Percentiles rank a stretch among this genome's conserved stretches.
Conservation (phyloP, 805 yeast genomes). For the Ogataea nitratoaversa region DNA sequence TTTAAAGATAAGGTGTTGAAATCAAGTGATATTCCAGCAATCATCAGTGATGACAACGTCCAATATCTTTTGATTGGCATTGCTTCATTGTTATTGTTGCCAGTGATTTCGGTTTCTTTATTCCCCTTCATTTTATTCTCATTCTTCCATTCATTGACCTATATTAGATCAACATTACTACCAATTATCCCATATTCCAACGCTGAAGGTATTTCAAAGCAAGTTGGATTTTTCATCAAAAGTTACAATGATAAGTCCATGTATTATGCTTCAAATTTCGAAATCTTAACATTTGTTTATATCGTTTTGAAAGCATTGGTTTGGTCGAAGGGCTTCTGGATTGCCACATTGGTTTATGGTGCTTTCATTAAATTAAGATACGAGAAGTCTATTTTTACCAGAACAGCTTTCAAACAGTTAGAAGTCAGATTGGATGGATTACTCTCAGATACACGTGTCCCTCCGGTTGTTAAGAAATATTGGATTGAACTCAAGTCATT, state of each 20-base stretch:
- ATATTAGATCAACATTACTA: constrained; percentile 57
- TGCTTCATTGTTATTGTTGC: constrained; percentile 53
- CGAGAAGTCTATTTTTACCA: constrained; percentile 71
- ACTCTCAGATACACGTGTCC: constrained; percentile 49
- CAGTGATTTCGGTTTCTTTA: constrained; percentile 56
- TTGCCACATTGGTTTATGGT: constrained; percentile 49
- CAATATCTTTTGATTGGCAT: constrained; percentile 64
- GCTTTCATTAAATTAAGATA: constrained; percentile 72
- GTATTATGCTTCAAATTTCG: constrained; percentile 56
- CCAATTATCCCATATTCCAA: constrained; percentile 48
- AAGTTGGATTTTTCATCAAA: constrained; percentile 42
- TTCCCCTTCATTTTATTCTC: constrained; percentile 77
- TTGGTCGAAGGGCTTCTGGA: constrained; percentile 62
- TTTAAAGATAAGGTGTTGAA: constrained; percentile 32
- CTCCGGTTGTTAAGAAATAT: constrained; percentile 41
- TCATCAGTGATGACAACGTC: constrained; percentile 39
- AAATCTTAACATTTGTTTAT: constrained; percentile 29
- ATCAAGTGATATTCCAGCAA: constrained; percentile 15
- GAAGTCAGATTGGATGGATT: constrained; percentile 62
- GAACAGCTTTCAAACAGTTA: constrained; percentile 54
- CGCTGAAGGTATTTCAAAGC: constrained; percentile 8
- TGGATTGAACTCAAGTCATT: constrained; percentile 47
- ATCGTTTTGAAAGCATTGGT: constrained; percentile 38
- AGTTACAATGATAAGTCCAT: constrained; percentile 56
- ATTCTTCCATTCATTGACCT: constrained; percentile 75